phyloP scores from a whole-genome alignment of 2,329 filamentous ascomycete species.

The Fusarium burgessii region DNA sequence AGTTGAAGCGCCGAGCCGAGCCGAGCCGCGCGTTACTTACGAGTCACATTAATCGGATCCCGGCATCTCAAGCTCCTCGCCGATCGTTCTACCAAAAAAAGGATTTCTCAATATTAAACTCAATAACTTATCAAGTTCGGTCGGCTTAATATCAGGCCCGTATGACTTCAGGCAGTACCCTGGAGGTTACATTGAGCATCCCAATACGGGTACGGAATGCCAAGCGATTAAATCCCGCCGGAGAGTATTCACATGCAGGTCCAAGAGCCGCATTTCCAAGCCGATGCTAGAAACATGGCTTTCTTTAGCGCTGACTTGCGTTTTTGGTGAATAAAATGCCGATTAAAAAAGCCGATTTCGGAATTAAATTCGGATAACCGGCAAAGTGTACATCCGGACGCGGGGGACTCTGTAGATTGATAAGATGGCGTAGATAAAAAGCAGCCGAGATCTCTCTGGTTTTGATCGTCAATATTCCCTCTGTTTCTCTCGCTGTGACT shows the following conservation, averaged over 20 bases:
- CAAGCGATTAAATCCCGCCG: neutral
- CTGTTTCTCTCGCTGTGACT: neutral
- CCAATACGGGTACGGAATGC: neutral
- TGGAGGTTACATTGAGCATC: neutral
- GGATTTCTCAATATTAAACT: neutral
- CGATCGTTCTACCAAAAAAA: neutral
- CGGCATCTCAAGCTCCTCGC: neutral
- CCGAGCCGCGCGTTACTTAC: neutral
- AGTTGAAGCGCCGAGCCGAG: neutral
- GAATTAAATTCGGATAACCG: conserved; percentile 25
- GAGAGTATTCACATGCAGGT: neutral
- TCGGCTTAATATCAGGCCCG: neutral
- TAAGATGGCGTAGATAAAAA: conserved; percentile 26
- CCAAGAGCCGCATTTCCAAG: neutral
- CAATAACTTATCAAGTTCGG: accelerated
- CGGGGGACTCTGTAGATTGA: conserved; percentile 20
- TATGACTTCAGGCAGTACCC: neutral
- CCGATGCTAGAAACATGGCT: neutral
- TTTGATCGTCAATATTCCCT: accelerated
- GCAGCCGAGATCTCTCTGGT: too few relatives aligned
- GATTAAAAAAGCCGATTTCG: conserved; percentile 20
- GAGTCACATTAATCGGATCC: neutral
- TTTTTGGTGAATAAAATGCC: conserved; percentile 2
- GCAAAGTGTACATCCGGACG: conserved; percentile 22
- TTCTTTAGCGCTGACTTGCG: neutral